These are phyloP conservation scores for Ophiognomonia clavigignenti-juglandacearum DNA, from an alignment of 2,329 filamentous ascomycete species.

Conservation along the genomic window DNA sequence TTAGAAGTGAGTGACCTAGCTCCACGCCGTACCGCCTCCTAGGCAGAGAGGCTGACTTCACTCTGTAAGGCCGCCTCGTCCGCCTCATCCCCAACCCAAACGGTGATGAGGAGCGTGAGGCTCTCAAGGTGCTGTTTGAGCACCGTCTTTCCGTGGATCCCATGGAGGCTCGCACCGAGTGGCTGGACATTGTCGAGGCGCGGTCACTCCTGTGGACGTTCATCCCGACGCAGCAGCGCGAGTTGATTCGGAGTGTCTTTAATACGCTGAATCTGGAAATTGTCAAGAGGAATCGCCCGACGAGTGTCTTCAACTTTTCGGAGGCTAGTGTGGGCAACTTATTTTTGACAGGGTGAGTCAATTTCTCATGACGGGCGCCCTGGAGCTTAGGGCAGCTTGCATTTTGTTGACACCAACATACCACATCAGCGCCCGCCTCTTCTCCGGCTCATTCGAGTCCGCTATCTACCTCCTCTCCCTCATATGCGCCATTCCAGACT, in stretches of 20 bases:
- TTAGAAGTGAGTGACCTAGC: constrained; percentile 37
- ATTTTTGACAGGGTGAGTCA: constrained; percentile 65
- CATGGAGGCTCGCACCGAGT: constrained; percentile 64
- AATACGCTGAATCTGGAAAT: constrained; percentile 75
- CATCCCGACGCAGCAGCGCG: constrained; percentile 66
- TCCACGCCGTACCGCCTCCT: no score
- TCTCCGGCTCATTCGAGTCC: constrained; percentile 87
- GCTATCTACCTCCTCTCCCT: constrained; percentile 86
- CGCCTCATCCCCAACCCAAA: constrained; percentile 73
- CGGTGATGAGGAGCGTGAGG: constrained; percentile 59
- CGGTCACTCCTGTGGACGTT: constrained; percentile 70
- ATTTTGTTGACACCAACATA: neutral
- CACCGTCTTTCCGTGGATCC: constrained; percentile 67
- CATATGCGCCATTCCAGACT: constrained; percentile 76
- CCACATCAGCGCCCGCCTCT: constrained; percentile 61
- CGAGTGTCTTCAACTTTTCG: constrained; percentile 72
- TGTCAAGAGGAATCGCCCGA: constrained; percentile 68
- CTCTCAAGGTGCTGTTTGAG: constrained; percentile 83
- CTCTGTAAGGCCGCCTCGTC: constrained; percentile 69
- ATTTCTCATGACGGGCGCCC: neutral
- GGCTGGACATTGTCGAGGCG: constrained; percentile 84
- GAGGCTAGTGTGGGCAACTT: constrained; percentile 73
- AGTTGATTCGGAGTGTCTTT: constrained; percentile 72
- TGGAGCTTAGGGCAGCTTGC: no score
- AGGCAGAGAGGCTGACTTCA: neutral